Base-by-base conservation (phyloP, 2,329 filamentous ascomycete genomes). In the Microthyrium microscopicum region DNA sequence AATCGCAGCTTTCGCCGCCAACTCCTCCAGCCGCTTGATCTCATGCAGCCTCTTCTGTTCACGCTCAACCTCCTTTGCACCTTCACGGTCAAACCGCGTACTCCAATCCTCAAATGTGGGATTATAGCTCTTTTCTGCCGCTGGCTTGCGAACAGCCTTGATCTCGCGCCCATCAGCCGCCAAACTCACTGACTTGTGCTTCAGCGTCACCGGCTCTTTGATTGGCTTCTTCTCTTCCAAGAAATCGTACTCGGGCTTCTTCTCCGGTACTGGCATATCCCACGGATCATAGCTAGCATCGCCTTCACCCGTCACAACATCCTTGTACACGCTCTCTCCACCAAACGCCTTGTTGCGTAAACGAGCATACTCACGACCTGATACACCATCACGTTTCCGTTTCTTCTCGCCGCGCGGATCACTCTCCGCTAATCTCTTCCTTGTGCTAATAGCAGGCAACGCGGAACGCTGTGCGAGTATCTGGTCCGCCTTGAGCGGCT, bases 111-210 rank as follows among this genome's bases (percentile, higher is more conserved):
- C 68, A 45, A 91, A 91, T 5, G 71, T 62, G 0, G 89, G 89
- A 52, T 98, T 98, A 61, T 98, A 98, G 46, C 82, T 92, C 54
- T 77, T 82, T 38, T 82, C 84, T 12, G 77, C 82, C 5, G 73
- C 68, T 2, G 89, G 89, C 47, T 74, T 79, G 40, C 68, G 65
- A 1, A 98, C 78, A 3, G 84, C 75, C 1, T 82, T 79, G 6
- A 92, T 63, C 0, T 68, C 55, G 53, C 87, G 92, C 24, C 84
- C 85, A 48, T 67, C 82, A 27, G 77, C 79, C n/a, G 80, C 69
- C 20, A 95, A 67, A 3, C 85, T 83, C 34, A 92, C 66, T 3
- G 89, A 81, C 25, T 77, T 69, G 37, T 78, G 68, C 46, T 77
- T 77, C 43, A 93, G 54, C 1, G 87, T 84, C 33, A 64, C 62